These are phyloP conservation scores for Excoecaria agallocha DNA, from an alignment of 345 rosid species.

Conservation along the genomic window DNA sequence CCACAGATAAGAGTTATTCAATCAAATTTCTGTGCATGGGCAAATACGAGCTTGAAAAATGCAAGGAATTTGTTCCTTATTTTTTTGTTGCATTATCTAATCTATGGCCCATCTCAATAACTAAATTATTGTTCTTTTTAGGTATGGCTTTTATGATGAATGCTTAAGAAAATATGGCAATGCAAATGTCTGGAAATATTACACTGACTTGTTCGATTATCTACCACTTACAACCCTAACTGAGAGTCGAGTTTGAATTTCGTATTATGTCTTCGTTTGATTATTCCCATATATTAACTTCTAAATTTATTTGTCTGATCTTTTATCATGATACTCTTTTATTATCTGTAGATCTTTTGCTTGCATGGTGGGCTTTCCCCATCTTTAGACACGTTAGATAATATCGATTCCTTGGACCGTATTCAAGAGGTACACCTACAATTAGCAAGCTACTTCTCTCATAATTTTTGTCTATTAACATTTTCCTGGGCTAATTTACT, in stretches of 20 bases:
- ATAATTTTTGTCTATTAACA: not conserved
- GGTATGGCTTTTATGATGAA: constrained; percentile 39
- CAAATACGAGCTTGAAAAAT: not conserved
- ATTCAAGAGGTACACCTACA: constrained; percentile 30
- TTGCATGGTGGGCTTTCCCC: constrained; percentile 43
- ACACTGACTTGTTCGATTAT: constrained; percentile 41
- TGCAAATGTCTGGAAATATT: constrained; percentile 41
- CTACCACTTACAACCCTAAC: constrained; percentile 33
- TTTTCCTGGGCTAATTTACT: not conserved
- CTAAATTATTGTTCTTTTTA: constrained; percentile 9
- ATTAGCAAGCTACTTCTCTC: not conserved
- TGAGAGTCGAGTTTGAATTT: constrained; percentile 30
- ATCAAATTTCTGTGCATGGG: not conserved
- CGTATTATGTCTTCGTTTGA: not conserved
- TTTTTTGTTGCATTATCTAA: not conserved
- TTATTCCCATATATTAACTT: not conserved
- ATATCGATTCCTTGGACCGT: constrained; percentile 34
- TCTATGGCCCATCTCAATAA: not conserved
- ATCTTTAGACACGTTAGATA: constrained; percentile 36
- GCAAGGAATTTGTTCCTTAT: constrained; percentile 1
- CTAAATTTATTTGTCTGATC: not conserved
- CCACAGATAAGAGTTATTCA: not conserved
- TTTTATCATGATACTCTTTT: constrained; percentile 14
- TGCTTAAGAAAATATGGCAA: constrained; percentile 38
- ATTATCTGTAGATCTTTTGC: constrained; percentile 29